Conservation (phyloP, 164 flowering plant species). For the Taxillus chinensis region DNA sequence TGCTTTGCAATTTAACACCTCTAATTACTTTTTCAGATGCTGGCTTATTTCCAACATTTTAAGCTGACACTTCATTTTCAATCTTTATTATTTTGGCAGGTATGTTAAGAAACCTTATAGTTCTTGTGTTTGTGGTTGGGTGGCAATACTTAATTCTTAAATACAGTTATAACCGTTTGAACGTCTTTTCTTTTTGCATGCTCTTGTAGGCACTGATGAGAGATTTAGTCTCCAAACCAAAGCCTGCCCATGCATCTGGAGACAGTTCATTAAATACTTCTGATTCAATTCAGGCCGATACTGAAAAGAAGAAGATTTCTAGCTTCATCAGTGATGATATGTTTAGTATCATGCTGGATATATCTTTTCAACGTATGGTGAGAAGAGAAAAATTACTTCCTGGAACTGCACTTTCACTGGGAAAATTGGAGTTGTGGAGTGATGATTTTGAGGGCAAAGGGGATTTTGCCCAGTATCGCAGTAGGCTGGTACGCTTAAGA, state of each 20-base stretch:
- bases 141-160: not conserved
- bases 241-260: conserved; percentile 32
- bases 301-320: conserved; percentile 43
- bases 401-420: conserved; percentile 32
- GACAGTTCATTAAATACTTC: conserved; percentile 23
- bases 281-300: conserved; percentile 36
- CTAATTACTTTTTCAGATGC: conserved; percentile 57
- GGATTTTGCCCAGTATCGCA: conserved; percentile 80
- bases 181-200: conserved; percentile 3
- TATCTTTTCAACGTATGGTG: conserved; percentile 65
- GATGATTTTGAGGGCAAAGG: conserved; percentile 86
- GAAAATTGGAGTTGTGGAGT: conserved; percentile 84
- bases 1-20: conserved; percentile 1
- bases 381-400: conserved; percentile 58
- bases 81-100: conserved; percentile 87
- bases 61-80: conserved; percentile 75
- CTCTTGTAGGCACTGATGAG: conserved; percentile 56
- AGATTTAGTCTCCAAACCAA: conserved; percentile 65
- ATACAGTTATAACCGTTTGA: not conserved
- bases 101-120: conserved; percentile 17
- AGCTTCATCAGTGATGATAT: conserved; percentile 54
- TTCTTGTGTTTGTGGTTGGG: too few species aligned
- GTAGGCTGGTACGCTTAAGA: conserved; percentile 60
- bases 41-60: conserved; percentile 73
- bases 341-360: conserved; percentile 54